These are phyloP conservation scores for Fallopia convolvulus DNA, from an alignment of 148 eudicot genomes.

Conservation along the genomic window DNA sequence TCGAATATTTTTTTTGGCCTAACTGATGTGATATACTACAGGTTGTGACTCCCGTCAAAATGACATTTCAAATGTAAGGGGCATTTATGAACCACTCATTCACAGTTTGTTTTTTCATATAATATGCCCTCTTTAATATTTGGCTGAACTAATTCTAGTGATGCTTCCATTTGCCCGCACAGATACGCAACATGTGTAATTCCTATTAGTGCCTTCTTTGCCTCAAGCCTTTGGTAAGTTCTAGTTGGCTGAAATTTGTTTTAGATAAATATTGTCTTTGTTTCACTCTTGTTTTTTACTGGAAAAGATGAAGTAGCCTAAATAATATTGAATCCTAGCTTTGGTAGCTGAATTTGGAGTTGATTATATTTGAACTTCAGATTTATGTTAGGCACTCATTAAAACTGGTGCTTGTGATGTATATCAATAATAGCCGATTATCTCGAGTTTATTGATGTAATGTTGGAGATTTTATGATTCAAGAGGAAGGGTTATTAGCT, in stretches of 20 bases:
- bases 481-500: neutral
- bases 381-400: neutral
- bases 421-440: neutral
- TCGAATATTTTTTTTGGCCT: neutral
- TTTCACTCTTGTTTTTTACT: neutral
- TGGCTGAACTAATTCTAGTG: neutral
- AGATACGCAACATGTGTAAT: constrained; percentile 78
- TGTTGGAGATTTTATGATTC: neutral
- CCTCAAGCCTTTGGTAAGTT: constrained; percentile 85
- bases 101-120: neutral
- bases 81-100: neutral
- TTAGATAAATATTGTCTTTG: neutral
- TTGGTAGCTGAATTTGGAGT: constrained; percentile 1
- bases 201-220: constrained; percentile 88
- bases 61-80: constrained; percentile 92
- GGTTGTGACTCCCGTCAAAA: constrained; percentile 93
- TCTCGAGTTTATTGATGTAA: neutral
- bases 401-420: neutral
- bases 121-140: neutral
- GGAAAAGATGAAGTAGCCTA: neutral
- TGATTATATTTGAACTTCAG: neutral
- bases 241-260: constrained; percentile 2
- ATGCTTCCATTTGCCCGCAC: constrained; percentile 9
- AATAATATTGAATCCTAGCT: neutral
- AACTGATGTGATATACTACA: constrained; percentile 22